phyloP scores from a whole-genome alignment of 768 basidiomycete genomes.

The Boletales sp. region DNA sequence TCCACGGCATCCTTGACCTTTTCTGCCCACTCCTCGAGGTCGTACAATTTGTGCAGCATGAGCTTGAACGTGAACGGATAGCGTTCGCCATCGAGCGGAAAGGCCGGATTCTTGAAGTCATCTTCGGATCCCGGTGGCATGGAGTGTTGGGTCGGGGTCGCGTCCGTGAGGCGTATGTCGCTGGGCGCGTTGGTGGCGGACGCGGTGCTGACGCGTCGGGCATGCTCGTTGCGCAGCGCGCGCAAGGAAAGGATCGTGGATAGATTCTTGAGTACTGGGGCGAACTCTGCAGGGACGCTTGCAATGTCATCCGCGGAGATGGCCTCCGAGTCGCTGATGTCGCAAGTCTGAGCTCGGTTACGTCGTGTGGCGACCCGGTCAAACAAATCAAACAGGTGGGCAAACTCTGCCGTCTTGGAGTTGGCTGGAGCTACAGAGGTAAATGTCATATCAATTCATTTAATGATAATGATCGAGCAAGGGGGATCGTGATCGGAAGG shows the following conservation, averaged over 20 bases:
- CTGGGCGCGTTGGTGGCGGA: constrained; percentile 13
- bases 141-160: constrained; percentile 7
- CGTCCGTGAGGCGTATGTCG: constrained; percentile 18
- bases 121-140: background rate
- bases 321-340: constrained; percentile 6
- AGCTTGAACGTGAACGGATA: constrained; percentile 64
- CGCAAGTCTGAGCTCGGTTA: constrained; percentile 24
- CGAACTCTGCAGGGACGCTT: constrained; percentile 26
- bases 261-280: constrained; percentile 36
- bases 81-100: constrained; percentile 35
- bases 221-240: constrained; percentile 25
- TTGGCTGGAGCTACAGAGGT: constrained; percentile 24
- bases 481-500: background rate
- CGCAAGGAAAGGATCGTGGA: constrained; percentile 33
- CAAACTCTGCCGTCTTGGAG: constrained; percentile 48
- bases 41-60: constrained; percentile 66
- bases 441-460: constrained; percentile 17
- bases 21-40: constrained; percentile 53
- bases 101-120: constrained; percentile 33
- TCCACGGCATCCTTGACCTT: constrained; percentile 53
- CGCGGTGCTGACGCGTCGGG: background rate
- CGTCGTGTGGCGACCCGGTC: constrained; percentile 49
- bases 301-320: constrained; percentile 31
- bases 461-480: background rate
- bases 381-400: constrained; percentile 50